Evolutionary conservation across 2,329 filamentous ascomycete species (phyloP), one percentile per base, ranked within the genome.

Genomic region (Ascochyta pisi): DNA sequence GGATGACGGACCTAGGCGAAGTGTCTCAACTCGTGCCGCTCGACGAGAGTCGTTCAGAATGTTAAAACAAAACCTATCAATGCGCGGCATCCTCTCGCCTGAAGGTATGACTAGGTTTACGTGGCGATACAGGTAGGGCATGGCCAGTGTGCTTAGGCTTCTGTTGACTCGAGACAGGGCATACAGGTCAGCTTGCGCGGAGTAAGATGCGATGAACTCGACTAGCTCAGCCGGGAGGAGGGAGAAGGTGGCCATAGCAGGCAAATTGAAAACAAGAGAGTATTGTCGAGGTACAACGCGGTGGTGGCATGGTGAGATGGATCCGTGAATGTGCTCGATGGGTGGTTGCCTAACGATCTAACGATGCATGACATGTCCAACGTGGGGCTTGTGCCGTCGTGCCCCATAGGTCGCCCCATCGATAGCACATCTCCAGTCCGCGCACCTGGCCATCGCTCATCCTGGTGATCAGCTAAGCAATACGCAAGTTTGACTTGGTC

Each of bases 11-110:
- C 69, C 67, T 10, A 71, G 22, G 23, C 60, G 59, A 22, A 73
- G 55, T 6, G 59, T 60, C 38, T 64, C 54, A 12, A 71, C 62
- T 16, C 62, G 59, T 16, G 48, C 49, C 16, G 65, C 66, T 13
- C 60, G 58, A 16, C 54, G 58, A 16, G 29, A 23, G 15, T 67
- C 54, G 22, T 57, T 47, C 9, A 67, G 49, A 16, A 71, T 56
- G 26, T 61, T 65, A 27, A 68, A 57, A 52, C 66, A 69, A 38
- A 71, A 66, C 13, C 40, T 43, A 39, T 71, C 67, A 35, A 71
- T 66, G 19, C 63, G 64, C 15, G 67, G 67, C n/a, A 67, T 31
- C 22, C 37, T 58, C 29, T 61, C 45, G 23, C 55, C 59, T 1
- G 61, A 43, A 4, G 46, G 54, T 26, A 69, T 62, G 13, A 60